Base-by-base conservation (phyloP, 2,329 filamentous ascomycete species). In the Trichoderma endophyticum region DNA sequence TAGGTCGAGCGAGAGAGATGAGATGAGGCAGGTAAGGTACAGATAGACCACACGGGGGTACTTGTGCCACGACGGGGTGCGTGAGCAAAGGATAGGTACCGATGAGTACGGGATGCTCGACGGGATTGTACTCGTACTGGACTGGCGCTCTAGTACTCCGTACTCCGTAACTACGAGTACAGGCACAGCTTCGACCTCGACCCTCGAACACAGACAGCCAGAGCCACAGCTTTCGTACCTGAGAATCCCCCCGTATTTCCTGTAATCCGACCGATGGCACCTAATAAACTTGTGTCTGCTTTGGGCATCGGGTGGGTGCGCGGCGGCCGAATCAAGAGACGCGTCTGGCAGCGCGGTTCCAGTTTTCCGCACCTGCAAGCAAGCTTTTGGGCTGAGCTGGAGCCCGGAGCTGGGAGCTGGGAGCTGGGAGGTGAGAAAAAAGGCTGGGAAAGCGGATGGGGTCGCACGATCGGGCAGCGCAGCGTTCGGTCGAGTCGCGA, bases 301-400 rank as follows among this genome's bases (percentile, higher is more conserved):
- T 70, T 70, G 43, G 59, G 59, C 26, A 7, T 63, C 43, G 60
- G 43, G 68, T 32, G 68, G 67, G 43, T 57, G 68, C 24, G 43
- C 21, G 48, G 32, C 43, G 26, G 43, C 51, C 60, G 68, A 70
- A 70, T 56, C 59, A 60, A 70, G 32, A 56, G 43, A 70, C 59
- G 68, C 59, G 68, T 63, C 30, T 70, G 68, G 24, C 48, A 14
- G 59, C 24, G 32, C 26, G 43, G 68, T 36, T 60, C 69, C 61
- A 48, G 30, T 66, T 71, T 71, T 66, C 61, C 36, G 34, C 69
- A 65, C 61, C 69, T 71, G 61, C 69, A 71, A 71, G 69, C 69
- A 71, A 71, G 62, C 69, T 71, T 59, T 36, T 71, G 51, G 61
- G 69, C 69, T 71, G 69, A 70, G 68, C 59, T 62, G 59, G 68